Evolutionary conservation across 1,284 basidiomycete genomes (phyloP), one percentile per base, ranked within the genome.

Genomic region (Trametes polyzona): DNA sequence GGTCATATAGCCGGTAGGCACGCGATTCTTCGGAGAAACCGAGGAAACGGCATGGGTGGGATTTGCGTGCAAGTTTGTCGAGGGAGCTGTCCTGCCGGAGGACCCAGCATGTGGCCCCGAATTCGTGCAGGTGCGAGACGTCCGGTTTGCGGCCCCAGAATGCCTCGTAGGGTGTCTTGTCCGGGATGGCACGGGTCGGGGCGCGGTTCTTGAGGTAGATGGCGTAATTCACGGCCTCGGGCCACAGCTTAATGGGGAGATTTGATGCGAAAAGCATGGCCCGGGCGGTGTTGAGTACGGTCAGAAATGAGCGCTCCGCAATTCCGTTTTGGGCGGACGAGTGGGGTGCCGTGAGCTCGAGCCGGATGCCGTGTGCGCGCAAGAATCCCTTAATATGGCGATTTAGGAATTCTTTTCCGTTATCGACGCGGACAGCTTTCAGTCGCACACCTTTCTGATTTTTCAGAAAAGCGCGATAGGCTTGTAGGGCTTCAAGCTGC

Each of bases 241-340:
- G 37, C 71, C 72, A 74, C 41, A 75, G 71, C 4, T 39, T 52
- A 9, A 52, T 41, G 3, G 68, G 68, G 0, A 73, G 49, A 2
- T 63, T 59, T 0, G 66, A 44, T 2, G 65, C 68, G 19, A 52
- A 30, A 0, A 65, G 17, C 57, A 65, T 58, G 2, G 61, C 50
- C 2, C 24, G 36, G 0, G 47, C 63, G 11, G 47, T 43, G 14
- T 66, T 59, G n/a, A 55, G 21, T 1, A 62, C 8, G 1, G 66
- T 67, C 0, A 67, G 60, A 46, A 74, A 73, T 6, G 63, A 49
- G 10, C 68, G 60, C 51, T 78, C 73, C 11, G 72, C 73, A n/a
- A 43, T 26, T 2, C 41, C 41, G 9, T n/a, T 29, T 12, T 41
- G n/a, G n/a, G n/a, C n/a, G n/a, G n/a, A n/a, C n/a, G n/a, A n/a